phyloP scores from a whole-genome alignment of 169 alveolate genomes.

The Cryptosporidium parvum region DNA sequence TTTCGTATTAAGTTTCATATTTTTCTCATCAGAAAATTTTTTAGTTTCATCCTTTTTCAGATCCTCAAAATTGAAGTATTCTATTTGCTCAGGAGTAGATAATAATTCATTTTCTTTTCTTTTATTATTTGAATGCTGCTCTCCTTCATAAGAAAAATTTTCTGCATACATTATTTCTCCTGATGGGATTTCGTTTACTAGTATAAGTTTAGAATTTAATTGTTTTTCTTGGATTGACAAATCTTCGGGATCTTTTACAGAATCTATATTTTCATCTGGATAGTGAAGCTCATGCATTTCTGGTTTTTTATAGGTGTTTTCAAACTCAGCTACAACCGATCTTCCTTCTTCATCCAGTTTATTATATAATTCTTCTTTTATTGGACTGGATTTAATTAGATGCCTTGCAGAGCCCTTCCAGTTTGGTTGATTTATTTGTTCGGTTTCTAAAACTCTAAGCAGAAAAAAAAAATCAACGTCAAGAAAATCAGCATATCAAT shows the following conservation, averaged over 20 bases:
- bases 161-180: constrained; percentile 6
- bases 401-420: constrained; percentile 63
- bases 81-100: background rate
- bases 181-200: constrained; percentile 35
- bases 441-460: background rate
- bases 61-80: constrained; percentile 21
- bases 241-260: constrained; percentile 22
- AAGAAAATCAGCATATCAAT: background rate
- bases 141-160: constrained; percentile 53
- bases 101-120: background rate
- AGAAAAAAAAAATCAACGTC: background rate
- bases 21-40: background rate
- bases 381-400: background rate
- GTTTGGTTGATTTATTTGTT: constrained; percentile 25
- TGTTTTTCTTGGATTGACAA: constrained; percentile 42
- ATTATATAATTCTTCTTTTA: constrained; percentile 20
- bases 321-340: background rate
- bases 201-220: constrained; percentile 7
- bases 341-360: constrained; percentile 66
- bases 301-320: background rate
- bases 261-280: background rate
- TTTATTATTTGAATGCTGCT: constrained; percentile 6
- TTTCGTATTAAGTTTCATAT: background rate
- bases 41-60: background rate
- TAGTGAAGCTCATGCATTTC: background rate